Conservation (phyloP, 176 grass and related monocot genomes). For the Zea mays region DNA sequence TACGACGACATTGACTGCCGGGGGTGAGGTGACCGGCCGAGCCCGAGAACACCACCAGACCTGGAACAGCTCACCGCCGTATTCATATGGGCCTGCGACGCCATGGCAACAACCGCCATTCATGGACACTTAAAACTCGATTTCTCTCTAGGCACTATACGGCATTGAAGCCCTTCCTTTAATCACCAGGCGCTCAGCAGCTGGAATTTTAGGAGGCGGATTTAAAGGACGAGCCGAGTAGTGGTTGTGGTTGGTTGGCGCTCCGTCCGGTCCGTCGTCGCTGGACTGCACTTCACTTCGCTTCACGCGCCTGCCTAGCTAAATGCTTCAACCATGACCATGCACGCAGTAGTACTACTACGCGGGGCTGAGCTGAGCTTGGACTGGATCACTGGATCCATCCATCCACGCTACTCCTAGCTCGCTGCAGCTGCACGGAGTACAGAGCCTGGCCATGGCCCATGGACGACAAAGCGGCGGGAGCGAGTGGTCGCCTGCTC, state of each 20-base stretch:
- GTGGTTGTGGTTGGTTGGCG: neutral
- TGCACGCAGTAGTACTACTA: too few relatives aligned
- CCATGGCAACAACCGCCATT: conserved; percentile 51
- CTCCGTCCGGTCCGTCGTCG: neutral
- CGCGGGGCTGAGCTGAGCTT: too few relatives aligned
- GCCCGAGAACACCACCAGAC: neutral
- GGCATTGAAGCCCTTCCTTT: conserved; percentile 30
- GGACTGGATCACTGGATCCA: too few relatives aligned
- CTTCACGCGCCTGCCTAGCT: neutral
- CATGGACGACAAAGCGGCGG: too few relatives aligned
- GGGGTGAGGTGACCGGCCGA: neutral
- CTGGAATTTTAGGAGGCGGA: conserved; percentile 39
- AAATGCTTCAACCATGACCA: too few relatives aligned
- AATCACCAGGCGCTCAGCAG: conserved; percentile 26
- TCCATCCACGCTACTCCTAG: too few relatives aligned
- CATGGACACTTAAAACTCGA: conserved; percentile 39
- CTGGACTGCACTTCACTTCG: neutral
- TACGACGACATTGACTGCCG: neutral
- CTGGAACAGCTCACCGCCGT: conserved; percentile 30
- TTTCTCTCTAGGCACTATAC: conserved; percentile 47
- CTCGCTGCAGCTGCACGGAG: too few relatives aligned
- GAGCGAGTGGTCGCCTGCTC: too few relatives aligned
- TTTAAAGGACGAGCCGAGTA: neutral
- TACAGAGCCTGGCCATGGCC: too few relatives aligned
- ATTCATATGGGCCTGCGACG: neutral